Conservation (phyloP, 805 yeast genomes). For the Maudiozyma turicensis region DNA sequence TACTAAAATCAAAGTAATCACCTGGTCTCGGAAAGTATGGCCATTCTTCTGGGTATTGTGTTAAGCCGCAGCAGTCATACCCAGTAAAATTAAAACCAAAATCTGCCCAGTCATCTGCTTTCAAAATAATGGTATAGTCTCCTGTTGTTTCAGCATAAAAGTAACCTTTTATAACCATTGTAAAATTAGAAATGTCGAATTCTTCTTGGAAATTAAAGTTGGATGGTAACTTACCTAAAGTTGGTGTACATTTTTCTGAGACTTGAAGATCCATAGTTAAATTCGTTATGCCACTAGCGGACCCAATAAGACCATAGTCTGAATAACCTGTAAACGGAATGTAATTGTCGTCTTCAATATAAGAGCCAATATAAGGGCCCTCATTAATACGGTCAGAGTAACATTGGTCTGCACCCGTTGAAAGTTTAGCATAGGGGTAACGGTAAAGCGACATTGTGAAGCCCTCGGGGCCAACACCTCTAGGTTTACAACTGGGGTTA, state of each 20-base stretch:
- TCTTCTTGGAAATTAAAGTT: neutral
- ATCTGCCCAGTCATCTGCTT: conserved; percentile 26
- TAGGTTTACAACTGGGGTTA: neutral
- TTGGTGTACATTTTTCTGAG: neutral
- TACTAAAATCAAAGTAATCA: no score
- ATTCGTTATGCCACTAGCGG: neutral
- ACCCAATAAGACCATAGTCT: neutral
- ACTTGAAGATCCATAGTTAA: neutral
- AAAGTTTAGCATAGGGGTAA: no score
- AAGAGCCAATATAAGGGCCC: neutral
- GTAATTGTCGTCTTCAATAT: neutral
- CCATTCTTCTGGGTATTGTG: no score
- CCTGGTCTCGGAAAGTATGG: no score
- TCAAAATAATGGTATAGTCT: conserved; percentile 19
- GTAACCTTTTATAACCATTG: conserved; percentile 24
- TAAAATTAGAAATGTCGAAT: conserved; percentile 9
- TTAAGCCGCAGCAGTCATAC: conserved; percentile 11
- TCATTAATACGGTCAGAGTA: no score
- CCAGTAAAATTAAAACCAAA: conserved; percentile 19
- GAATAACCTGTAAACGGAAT: neutral
- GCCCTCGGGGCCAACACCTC: neutral
- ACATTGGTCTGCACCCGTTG: neutral
- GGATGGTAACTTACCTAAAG: neutral
- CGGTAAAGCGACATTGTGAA: neutral
- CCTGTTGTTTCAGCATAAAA: conserved; percentile 26